Percentiles rank a stretch among this genome's conserved stretches.
phyloP scores from a whole-genome alignment of 2,329 filamentous ascomycete species.

The Rasamsonia emersonii region DNA sequence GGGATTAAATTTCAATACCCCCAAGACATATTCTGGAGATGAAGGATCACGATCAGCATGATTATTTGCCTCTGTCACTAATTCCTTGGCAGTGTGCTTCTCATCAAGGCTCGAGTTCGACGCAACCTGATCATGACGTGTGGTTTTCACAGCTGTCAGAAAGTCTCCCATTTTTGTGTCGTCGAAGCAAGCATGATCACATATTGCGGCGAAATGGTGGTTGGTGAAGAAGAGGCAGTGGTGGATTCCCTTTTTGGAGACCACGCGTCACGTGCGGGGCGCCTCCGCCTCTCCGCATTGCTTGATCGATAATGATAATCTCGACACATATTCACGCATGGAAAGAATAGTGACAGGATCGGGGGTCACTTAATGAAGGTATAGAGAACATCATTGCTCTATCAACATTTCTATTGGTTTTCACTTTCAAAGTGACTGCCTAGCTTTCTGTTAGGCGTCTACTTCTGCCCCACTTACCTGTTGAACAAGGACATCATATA shows the following conservation, averaged over 20 bases:
- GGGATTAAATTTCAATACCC: conserved; percentile 33
- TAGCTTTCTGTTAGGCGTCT: no score
- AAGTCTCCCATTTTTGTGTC: conserved; percentile 29
- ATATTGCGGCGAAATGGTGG: not conserved
- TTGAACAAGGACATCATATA: no score
- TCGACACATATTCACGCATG: no score
- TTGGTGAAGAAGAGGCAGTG: no score
- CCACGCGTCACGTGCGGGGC: conserved; percentile 19
- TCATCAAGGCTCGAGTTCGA: conserved; percentile 12
- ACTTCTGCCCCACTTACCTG: no score
- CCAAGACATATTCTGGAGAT: conserved; percentile 25
- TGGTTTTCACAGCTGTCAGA: conserved; percentile 31
- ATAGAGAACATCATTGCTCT: no score
- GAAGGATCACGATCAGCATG: conserved; percentile 12
- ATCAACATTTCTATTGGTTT: no score
- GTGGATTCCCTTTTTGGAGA: conserved; percentile 13
- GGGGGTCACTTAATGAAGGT: no score
- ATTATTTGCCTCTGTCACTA: conserved; percentile 7
- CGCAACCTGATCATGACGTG: conserved; percentile 12
- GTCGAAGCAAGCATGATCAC: not conserved
- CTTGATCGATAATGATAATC: no score
- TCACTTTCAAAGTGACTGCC: no score
- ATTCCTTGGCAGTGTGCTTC: conserved; percentile 5
- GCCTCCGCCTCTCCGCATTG: conserved; percentile 2
- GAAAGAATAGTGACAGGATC: no score